Base-by-base conservation (phyloP, 2,329 filamentous ascomycete species). In the Elsinoe australis region DNA sequence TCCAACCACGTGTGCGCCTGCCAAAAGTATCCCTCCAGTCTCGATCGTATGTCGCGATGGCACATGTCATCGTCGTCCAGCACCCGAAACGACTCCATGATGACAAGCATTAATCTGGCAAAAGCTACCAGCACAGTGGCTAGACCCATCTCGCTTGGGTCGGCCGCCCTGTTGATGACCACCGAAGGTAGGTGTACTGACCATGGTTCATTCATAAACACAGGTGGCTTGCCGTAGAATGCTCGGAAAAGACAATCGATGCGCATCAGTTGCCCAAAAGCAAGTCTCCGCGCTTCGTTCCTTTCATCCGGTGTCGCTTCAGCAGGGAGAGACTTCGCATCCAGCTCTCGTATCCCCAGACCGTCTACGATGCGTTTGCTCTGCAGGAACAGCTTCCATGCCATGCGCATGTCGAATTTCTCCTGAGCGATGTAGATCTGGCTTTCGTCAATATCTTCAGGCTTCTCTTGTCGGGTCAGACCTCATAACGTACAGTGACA, bases 181-280 rank as follows among this genome's bases (percentile, higher is more conserved):
- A 34, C 45, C 3, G 31, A 36, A 10, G 45, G 45, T 3, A 48
- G 17, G 15, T 48, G 32, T 12, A 48, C 45, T 8, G 32, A 36
- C 45, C 45, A 48, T 5, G 45, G 45, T 22, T 48, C 33, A 17
- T 34, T 18, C 32, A 36, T 48, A n/a, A 48, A 38, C n/a, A 48
- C 45, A 2, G 45, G 45, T 24, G 45, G 45, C 24, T 39, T 36
- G 12, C 33, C 33, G 10, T 38, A 39, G 24, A 48, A 48, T 2
- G 34, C 32, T 17, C 45, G 19, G 18, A 48, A 39, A 14, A 31
- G 12, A 19, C 45, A 48, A 8, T 48, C 45, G 7, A 48, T 38
- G 2, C 45, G 32, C 32, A 48, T 34, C 12, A 48, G 22, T 24
- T 48, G 45, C 5, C 45, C 32, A 17, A 39, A 48, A 2, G 33